These are phyloP conservation scores for Paramecium primaurelia DNA, from an alignment of 73 alveolate genomes.

Conservation along the genomic window DNA sequence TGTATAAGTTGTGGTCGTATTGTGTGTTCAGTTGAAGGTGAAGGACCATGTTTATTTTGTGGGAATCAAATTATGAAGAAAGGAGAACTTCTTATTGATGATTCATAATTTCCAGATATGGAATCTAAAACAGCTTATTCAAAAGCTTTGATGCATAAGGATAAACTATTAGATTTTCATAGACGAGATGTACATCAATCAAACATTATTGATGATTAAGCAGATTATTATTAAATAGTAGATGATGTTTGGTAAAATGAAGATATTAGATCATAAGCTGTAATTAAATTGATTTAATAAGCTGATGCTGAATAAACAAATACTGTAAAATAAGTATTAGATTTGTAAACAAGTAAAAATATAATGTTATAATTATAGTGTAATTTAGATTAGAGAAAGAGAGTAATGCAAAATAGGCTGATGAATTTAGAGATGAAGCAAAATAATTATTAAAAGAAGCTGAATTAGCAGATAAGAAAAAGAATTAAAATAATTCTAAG, in stretches of 20 bases:
- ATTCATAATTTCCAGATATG: slow-evolving; percentile 51
- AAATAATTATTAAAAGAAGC: background rate
- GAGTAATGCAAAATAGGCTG: background rate
- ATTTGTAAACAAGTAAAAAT: background rate
- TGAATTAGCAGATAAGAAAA: background rate
- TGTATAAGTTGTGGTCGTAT: slow-evolving; percentile 91
- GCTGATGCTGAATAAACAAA: slow-evolving; percentile 17
- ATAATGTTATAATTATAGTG: background rate
- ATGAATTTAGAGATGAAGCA: background rate
- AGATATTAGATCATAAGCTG: slow-evolving; percentile 30
- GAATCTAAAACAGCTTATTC: slow-evolving; percentile 22
- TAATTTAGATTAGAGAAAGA: background rate
- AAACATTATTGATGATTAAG: slow-evolving; percentile 54
- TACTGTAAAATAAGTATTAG: background rate
- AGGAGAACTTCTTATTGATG: slow-evolving; percentile 34
- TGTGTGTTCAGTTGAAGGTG: slow-evolving; percentile 90
- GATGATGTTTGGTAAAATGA: slow-evolving; percentile 57
- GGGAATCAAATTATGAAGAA: slow-evolving; percentile 66
- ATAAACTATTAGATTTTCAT: slow-evolving; percentile 49
- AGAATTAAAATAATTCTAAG: background rate
- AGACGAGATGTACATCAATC: slow-evolving; percentile 35
- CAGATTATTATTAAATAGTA: slow-evolving; percentile 51
- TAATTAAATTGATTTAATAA: background rate
- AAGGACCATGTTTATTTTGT: slow-evolving; percentile 89
- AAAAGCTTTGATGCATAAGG: slow-evolving; percentile 42